Conservation (phyloP, 2,329 filamentous ascomycete species). For the Capronia americana region DNA sequence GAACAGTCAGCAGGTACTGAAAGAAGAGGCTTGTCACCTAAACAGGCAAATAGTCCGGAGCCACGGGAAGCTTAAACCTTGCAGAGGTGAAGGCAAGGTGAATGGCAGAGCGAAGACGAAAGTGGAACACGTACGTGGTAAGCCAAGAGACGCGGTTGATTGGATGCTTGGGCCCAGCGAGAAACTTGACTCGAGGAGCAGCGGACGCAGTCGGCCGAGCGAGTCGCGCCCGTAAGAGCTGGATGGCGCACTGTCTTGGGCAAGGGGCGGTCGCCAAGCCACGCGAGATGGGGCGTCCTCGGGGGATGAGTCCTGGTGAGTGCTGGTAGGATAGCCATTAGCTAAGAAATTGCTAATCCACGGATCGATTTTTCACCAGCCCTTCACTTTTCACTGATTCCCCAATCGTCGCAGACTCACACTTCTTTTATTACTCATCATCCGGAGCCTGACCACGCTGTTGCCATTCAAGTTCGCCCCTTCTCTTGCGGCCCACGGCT, state of each 20-base stretch:
- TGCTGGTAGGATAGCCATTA: constrained; percentile 18
- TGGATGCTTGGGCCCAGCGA: not conserved
- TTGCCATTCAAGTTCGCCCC: not conserved
- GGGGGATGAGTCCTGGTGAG: too few species aligned
- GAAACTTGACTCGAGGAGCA: not conserved
- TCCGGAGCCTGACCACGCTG: constrained; percentile 13
- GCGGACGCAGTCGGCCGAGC: not conserved
- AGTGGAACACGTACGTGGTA: constrained; percentile 29
- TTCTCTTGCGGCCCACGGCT: constrained; percentile 3
- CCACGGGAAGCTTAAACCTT: constrained; percentile 7
- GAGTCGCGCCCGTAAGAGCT: not conserved
- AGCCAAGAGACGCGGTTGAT: constrained; percentile 14
- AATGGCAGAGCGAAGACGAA: not conserved
- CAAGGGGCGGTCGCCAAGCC: not conserved
- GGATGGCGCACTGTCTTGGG: too few species aligned
- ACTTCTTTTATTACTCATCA: constrained; percentile 28
- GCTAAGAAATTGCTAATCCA: constrained; percentile 38
- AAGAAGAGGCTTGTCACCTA: constrained; percentile 4
- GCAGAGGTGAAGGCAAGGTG: not conserved
- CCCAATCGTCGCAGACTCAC: not conserved
- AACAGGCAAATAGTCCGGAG: constrained; percentile 26
- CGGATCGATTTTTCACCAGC: not conserved
- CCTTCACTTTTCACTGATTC: constrained; percentile 1
- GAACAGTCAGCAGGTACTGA: constrained; percentile 21
- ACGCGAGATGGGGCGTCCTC: not conserved